Evolutionary conservation across 306 rosid species (phyloP), one percentile per base, ranked within the genome.

Genomic region (Castanopsis chinensis): DNA sequence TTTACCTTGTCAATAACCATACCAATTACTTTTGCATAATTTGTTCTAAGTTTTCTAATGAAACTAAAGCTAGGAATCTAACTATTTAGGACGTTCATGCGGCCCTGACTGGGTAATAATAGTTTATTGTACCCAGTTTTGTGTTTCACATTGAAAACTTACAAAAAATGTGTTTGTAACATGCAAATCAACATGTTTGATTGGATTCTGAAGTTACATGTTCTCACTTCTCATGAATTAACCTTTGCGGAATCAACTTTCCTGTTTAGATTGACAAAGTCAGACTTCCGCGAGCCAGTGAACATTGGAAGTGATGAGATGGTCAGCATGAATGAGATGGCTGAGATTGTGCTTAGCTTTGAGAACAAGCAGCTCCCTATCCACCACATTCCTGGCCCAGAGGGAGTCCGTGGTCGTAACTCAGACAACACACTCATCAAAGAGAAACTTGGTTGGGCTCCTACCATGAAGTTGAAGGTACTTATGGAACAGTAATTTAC

Each of bases 291-390:
- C 1, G 99, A 95, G 85, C 98, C 99, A 8, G 98, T 95, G 76
- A 95, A 95, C 76, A 93, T 93, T 81, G 99, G 99, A 85, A 95
- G 99, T 37, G 98, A 95, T 53, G 99, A 95, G 88, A 95, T 95
- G 99, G 99, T 95, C 6, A 92, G 99, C 96, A 95, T 95, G 99
- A 93, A 95, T 81, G 99, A 93, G 76, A 95, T 95, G 99, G 99
- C 98, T 52, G 99, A 92, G 85, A 95, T 92, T 72, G 93, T 95
- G 75, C 96, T 92, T 43, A 83, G 98, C 89, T 93, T 95, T 87
- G 99, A 95, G 84, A 37, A 83, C 87, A 95, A 89, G 87, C 88
- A 78, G 37, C 92, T 88, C 57, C 97, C 96, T 10, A 90, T 95
- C 61, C 92, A 90, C 51, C 99, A 93, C 88, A 95, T 95, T 85